Evolutionary conservation across 495 filamentous ascomycete species (phyloP).

Genomic region (Apiosordaria backusii): DNA sequence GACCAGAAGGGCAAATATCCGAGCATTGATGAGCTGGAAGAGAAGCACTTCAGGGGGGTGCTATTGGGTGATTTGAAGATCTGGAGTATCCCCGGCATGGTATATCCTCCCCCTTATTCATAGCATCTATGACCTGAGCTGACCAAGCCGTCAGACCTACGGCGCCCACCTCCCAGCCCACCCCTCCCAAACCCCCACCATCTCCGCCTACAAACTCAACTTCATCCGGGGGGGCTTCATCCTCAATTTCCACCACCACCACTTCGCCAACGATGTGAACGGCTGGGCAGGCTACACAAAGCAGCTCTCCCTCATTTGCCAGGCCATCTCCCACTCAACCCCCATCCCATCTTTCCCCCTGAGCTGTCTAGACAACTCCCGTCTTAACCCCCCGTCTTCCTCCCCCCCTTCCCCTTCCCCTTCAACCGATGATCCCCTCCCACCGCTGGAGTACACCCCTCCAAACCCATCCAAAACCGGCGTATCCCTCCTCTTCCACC

Average conservation of each 20-base stretch:
- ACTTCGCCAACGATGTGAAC: slow-evolving; percentile 41
- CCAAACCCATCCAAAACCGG: slow-evolving; percentile 20
- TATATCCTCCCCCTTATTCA: background rate
- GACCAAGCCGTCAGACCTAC: slow-evolving; percentile 18
- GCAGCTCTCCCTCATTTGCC: slow-evolving; percentile 41
- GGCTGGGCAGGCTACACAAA: slow-evolving; percentile 34
- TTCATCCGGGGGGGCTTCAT: slow-evolving; percentile 39
- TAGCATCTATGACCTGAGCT: background rate
- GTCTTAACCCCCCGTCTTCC: background rate
- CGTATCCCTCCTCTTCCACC: slow-evolving; percentile 35
- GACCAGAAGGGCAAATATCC: slow-evolving; percentile 20
- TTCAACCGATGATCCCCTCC: background rate
- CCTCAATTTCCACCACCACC: slow-evolving; percentile 42
- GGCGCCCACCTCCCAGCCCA: slow-evolving; percentile 36
- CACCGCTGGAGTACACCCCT: slow-evolving; percentile 21
- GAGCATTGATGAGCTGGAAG: slow-evolving; percentile 28
- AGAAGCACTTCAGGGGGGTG: slow-evolving; percentile 25
- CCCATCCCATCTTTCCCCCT: background rate
- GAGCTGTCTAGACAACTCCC: background rate
- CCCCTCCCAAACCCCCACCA: slow-evolving; percentile 30
- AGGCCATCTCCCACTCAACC: slow-evolving; percentile 23
- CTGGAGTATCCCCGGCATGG: slow-evolving; percentile 35
- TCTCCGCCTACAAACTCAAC: slow-evolving; percentile 40
- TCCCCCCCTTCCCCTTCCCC: background rate
- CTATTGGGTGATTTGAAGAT: slow-evolving; percentile 26